Evolutionary conservation across 208 protist genomes (phyloP), one percentile per base, ranked within the genome.

Genomic region (Herpetomonas samuelpessoai): DNA sequence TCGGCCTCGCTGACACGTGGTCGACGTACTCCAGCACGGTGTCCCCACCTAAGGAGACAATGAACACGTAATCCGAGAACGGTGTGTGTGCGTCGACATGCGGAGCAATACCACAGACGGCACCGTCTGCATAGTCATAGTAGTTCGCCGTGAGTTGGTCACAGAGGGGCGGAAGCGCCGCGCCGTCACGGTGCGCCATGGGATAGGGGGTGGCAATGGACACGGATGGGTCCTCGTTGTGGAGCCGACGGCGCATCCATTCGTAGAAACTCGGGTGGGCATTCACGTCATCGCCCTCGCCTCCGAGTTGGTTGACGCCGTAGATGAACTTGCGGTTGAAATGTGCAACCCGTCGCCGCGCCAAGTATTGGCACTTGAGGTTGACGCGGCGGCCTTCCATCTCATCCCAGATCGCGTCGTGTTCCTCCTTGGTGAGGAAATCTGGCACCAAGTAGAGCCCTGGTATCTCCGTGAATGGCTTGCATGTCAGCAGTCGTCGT

Each of bases 91-190:
- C 71, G 60, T 93, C 86, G 1, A 93, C 86, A 62, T 93, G 86
- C 2, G 77, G 66, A 1, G 86, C 83, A 47, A 93, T 93, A 4
- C 83, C 83, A 22, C 75, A 74, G 39, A 72, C 59, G 0, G 66
- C 59, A 16, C 63, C 38, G n/a, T 62, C 70, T 14, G 49, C 58
- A 65, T 83, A 90, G 57, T 90, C 75, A 65, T 93, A 93, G 74
- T 83, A 84, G 63, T 93, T 93, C 46, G 88, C 75, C 0, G 86
- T 93, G 10, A 93, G 74, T 61, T 93, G 86, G 44, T 93, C 86
- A 62, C 71, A 89, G 24, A 53, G 12, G 10, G 64, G 22, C 35
- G 67, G 71, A 6, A 6, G 6, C 35, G 35, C 14, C 9, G 51
- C 49, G 46, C 57, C 53, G 46, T 52, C 30, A 22, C 62, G 66